Base-by-base conservation (phyloP, 2,329 filamentous ascomycete genomes). In the Xylaria sp. region DNA sequence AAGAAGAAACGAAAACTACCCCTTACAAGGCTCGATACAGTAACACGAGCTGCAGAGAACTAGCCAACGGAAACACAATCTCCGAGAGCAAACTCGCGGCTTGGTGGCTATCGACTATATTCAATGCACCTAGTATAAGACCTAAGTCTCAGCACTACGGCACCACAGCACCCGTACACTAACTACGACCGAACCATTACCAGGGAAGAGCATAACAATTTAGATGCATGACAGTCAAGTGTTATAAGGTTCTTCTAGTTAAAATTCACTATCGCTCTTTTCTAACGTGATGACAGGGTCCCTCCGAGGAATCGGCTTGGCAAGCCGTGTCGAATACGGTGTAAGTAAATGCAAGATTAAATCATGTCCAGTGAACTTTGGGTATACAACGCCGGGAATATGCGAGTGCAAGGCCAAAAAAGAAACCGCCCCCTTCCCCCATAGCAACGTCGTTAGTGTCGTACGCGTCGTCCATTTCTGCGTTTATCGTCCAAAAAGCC, bases 311-410 rank as follows among this genome's bases (percentile, higher is more conserved):
- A 4, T 49, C 46, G 35, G 57, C 27, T 46, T 38, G 37, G 41
- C 41, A 52, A 53, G 38, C 31, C 19, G 29, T 46, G 21, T 23
- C 29, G 37, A 17, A 51, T 40, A 49, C 27, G 21, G 15, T 3
- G 27, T 13, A 63, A 55, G 48, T 58, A 66, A 47, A 54, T 58
- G 52, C 57, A 52, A 59, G 56, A 68, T 59, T 60, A 65, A 59
- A 64, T 57, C 64, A 70, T 54, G 68, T 64, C 57, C 63, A 66
- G 60, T 54, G n/a, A 56, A 44, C 23, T 58, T 46, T 60, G 71
- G 70, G 70, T 72, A 72, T 72, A 70, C 48, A 72, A 71, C 70
- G 71, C 70, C 70, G 51, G 53, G 46, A 63, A 60, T 63, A 71
- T 72, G 71, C 68, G 67, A 62, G 68, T 67, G 63, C 60, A 54